Base-by-base conservation (phyloP, 2,329 filamentous ascomycete species). In the Neonectria faginata region DNA sequence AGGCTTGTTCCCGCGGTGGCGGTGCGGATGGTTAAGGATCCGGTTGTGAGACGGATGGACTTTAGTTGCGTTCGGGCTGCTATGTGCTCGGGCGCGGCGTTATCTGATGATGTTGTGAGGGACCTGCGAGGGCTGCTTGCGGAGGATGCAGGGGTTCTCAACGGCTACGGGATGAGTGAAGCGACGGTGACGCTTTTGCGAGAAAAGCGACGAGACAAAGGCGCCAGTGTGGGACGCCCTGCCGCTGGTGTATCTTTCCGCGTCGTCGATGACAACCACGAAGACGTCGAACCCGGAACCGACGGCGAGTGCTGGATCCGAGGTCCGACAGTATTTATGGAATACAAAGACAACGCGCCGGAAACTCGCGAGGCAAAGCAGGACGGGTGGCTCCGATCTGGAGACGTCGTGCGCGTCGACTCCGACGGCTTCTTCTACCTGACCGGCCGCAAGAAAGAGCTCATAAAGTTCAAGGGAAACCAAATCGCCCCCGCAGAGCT, bases 361-460 rank as follows among this genome's bases (percentile, higher is more conserved):
- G 75, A 74, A 41, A 78, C 74, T 1, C 58, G 50, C 10, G 67
- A 71, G 27, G 57, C 75, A 0, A 74, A 75, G 44, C 60, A 70
- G 51, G 69, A 73, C 9, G 73, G 71, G 0, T 79, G 75, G 76
- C 66, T 78, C 29, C 55, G 65, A 18, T 77, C 76, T 1, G 76
- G 77, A 3, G 77, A 78, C 44, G 68, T 77, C 14, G 68, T 73
- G 3, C 64, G 64, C 4, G 64, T 70, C 12, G 76, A 78, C 57
- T 51, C 60, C 10, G 72, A 77, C 10, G 75, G 76, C 1, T 76
- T 71, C 62, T 72, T 74, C 56, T 78, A 70, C 53, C 62, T 79
- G 11, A 76, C 71, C 1, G 77, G 74, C 2, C 61, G 76, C 22
- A 76, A 77, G 64, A 78, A 77, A 33, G 76, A 78, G 50, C 62